phyloP scores from a whole-genome alignment of 2,329 filamentous ascomycete species.

The Macrophomina pseudophaseolina region DNA sequence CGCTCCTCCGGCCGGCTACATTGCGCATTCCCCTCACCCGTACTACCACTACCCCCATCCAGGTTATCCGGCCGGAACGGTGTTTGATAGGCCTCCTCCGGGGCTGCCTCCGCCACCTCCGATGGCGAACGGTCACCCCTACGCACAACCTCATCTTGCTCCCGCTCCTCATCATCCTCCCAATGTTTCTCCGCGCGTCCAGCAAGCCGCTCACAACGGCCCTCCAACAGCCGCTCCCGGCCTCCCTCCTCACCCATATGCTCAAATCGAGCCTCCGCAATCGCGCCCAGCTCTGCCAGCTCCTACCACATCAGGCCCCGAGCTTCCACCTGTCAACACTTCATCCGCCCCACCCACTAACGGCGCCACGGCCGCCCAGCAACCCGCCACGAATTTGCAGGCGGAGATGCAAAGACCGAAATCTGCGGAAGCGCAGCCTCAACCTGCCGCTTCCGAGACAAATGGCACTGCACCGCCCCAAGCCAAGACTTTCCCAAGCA shows the following conservation, averaged over 20 bases:
- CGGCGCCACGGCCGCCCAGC: constrained; percentile 28
- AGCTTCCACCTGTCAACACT: constrained; percentile 40
- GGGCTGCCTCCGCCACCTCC: constrained; percentile 46
- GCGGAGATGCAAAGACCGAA: constrained; percentile 44
- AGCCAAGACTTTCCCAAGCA: constrained; percentile 58
- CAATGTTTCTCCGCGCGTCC: constrained; percentile 45
- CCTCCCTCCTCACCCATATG: constrained; percentile 45
- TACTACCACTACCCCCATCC: constrained; percentile 21
- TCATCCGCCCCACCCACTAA: constrained; percentile 30
- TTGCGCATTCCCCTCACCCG: constrained; percentile 24
- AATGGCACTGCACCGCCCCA: constrained; percentile 35
- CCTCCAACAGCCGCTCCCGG: constrained; percentile 52
- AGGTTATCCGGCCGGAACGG: constrained; percentile 34
- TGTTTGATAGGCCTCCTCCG: constrained; percentile 45
- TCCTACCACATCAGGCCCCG: constrained; percentile 32
- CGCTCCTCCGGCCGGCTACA: constrained; percentile 22
- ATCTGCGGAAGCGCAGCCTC: constrained; percentile 50
- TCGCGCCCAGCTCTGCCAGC: constrained; percentile 8
- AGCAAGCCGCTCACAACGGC: constrained; percentile 47
- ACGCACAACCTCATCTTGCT: constrained; percentile 30
- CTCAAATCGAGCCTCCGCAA: constrained; percentile 30
- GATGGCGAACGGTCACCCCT: constrained; percentile 40
- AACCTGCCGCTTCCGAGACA: constrained; percentile 44
- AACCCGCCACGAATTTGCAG: constrained; percentile 36
- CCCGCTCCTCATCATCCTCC: constrained; percentile 38